phyloP scores from a whole-genome alignment of 208 protist genomes.

The Porcisia hertigi region DNA sequence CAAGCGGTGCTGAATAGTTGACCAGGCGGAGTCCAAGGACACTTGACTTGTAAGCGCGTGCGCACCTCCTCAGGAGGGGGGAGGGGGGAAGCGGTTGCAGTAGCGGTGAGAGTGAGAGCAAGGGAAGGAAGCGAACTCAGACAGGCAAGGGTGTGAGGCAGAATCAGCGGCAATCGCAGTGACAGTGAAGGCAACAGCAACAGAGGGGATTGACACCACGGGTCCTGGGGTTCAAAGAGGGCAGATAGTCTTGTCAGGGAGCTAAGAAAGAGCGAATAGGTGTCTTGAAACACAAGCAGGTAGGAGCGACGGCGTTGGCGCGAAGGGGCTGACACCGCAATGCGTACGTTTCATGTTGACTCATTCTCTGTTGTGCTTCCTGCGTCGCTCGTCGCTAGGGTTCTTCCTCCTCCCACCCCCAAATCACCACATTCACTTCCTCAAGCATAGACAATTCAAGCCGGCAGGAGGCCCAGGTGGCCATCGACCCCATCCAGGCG shows the following conservation, averaged over 20 bases:
- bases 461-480: background rate
- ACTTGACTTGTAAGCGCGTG: background rate
- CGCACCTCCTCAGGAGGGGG: background rate
- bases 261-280: background rate
- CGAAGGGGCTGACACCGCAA: background rate
- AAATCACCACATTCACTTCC: background rate
- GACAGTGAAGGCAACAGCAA: too few species aligned
- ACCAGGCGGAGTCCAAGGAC: background rate
- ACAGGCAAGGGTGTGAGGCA: background rate
- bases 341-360: background rate
- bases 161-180: background rate
- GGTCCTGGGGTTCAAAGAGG: background rate
- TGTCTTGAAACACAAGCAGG: background rate
- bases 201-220: background rate
- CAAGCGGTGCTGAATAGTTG: background rate
- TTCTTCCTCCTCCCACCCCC: background rate
- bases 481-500: background rate
- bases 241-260: too few species aligned
- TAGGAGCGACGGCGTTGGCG: background rate
- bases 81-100: background rate
- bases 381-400: background rate
- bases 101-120: background rate
- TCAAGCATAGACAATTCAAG: background rate
- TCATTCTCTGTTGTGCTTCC: background rate
- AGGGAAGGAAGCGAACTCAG: background rate